phyloP scores from a whole-genome alignment of 306 rosid species.

The Inga leiocalycina region DNA sequence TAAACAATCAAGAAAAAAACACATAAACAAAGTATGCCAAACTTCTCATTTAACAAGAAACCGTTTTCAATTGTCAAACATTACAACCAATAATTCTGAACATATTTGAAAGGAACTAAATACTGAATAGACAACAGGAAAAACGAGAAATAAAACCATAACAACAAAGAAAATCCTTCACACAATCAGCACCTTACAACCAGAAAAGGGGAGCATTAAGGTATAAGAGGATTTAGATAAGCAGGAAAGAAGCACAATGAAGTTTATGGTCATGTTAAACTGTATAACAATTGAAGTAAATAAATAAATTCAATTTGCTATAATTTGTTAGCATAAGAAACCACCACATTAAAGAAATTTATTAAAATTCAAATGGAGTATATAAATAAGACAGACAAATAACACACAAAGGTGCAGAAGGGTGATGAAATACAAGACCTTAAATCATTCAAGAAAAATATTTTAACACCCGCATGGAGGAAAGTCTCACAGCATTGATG shows the following conservation, averaged over 20 bases:
- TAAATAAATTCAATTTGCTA: not conserved
- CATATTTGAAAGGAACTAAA: not conserved
- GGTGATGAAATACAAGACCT: not conserved
- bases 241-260: not conserved
- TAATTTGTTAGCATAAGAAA: not conserved
- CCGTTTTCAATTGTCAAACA: not conserved
- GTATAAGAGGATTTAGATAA: not conserved
- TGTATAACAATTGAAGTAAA: not conserved
- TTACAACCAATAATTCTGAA: not conserved
- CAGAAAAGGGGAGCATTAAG: not conserved
- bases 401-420: slow-evolving; percentile 4
- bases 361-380: not conserved
- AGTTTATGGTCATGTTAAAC: not conserved
- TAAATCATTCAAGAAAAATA: slow-evolving; percentile 25
- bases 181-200: not conserved
- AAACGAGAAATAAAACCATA: not conserved
- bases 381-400: not conserved
- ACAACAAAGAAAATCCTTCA: not conserved
- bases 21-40: not conserved
- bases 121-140: not conserved
- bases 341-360: not conserved
- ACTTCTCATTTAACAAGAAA: not conserved
- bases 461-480: not conserved
- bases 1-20: not conserved
- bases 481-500: not conserved